Conservation (phyloP, 129 eudicot genomes). For the Flaveria ramosissima region DNA sequence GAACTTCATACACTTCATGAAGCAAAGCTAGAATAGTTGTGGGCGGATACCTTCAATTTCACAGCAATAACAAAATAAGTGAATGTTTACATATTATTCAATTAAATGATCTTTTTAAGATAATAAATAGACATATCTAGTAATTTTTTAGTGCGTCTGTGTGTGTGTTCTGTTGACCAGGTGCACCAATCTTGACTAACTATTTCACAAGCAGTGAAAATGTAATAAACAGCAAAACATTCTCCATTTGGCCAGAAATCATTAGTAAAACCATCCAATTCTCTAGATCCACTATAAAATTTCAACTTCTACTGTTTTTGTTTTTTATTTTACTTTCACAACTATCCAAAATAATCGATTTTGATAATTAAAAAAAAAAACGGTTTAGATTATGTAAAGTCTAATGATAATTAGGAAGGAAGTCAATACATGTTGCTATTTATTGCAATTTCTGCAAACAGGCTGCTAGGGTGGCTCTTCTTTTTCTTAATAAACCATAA, state of each 20-base stretch:
- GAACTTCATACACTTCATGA: conserved; percentile 58
- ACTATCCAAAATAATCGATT: neutral
- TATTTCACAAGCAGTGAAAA: no score
- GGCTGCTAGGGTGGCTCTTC: neutral
- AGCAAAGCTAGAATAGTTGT: conserved; percentile 61
- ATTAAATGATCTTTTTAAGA: conserved; percentile 2
- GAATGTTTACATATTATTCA: neutral
- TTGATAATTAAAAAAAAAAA: neutral
- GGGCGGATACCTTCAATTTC: conserved; percentile 58
- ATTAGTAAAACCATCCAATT: neutral
- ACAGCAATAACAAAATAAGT: conserved; percentile 4
- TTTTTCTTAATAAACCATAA: neutral
- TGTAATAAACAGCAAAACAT: neutral
- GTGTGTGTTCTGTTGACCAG: neutral
- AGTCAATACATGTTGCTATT: neutral
- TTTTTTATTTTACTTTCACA: neutral
- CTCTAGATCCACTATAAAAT: neutral
- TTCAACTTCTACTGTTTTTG: neutral
- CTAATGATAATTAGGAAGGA: neutral
- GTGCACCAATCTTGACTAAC: neutral
- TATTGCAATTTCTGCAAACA: neutral
- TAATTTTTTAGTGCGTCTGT: neutral
- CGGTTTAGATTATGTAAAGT: neutral
- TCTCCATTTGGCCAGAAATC: neutral
- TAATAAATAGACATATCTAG: neutral